Evolutionary conservation across 176 grass and related monocot species (phyloP).

Genomic region (Pontederia crassipes): DNA sequence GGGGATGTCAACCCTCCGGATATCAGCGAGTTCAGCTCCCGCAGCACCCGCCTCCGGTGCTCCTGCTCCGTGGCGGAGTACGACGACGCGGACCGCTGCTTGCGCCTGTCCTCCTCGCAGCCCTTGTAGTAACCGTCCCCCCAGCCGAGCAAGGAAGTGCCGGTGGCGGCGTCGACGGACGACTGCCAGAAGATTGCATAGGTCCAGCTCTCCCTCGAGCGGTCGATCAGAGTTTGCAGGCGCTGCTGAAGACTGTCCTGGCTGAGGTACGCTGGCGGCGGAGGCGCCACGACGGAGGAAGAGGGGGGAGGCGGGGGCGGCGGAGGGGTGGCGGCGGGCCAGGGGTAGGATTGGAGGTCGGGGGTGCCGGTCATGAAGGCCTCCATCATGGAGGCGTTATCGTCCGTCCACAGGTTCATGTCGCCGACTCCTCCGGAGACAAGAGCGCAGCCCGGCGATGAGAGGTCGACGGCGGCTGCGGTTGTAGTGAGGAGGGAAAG

Average conservation of each 20-base stretch:
- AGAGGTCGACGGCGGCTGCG: no score
- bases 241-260: slow-evolving; percentile 80
- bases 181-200: slow-evolving; percentile 97
- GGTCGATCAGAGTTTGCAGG: slow-evolving; percentile 72
- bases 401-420: no score
- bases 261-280: slow-evolving; percentile 37
- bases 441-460: no score
- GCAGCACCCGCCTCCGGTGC: slow-evolving; percentile 68
- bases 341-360: no score
- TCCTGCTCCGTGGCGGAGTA: slow-evolving; percentile 58
- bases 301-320: neutral
- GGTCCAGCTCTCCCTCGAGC: slow-evolving; percentile 58
- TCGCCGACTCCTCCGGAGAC: no score
- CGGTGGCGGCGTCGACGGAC: slow-evolving; percentile 37
- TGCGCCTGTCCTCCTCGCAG: no score
- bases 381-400: no score
- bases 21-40: no score
- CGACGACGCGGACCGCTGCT: slow-evolving; percentile 19
- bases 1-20: slow-evolving; percentile 10
- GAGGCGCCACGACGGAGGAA: neutral
- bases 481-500: no score
- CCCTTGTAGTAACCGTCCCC: no score
- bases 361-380: no score
- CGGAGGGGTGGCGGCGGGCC: no score
- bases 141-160: slow-evolving; percentile 66